These are phyloP conservation scores for Penicillium fuscoglaucum DNA, from an alignment of 2,329 filamentous ascomycete species.

Conservation along the genomic window DNA sequence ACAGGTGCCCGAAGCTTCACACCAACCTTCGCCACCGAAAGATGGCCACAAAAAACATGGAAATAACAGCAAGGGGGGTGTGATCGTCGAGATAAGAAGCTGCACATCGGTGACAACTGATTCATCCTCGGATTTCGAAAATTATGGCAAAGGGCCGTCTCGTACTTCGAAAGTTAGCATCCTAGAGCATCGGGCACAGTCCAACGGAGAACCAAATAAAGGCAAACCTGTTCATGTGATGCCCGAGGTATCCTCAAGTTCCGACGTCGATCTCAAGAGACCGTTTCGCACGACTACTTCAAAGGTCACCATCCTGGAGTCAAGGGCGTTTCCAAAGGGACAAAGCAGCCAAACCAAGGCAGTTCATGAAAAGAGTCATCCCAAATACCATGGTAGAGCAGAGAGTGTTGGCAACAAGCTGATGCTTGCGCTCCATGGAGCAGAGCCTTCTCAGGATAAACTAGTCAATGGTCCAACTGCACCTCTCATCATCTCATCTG, in stretches of 20 bases:
- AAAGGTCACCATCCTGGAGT: slow-evolving; percentile 6
- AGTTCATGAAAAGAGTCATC: background rate
- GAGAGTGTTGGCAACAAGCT: slow-evolving; percentile 7
- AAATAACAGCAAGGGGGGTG: background rate
- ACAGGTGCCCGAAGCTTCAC: background rate
- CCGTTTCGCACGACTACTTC: background rate
- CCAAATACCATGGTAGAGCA: background rate
- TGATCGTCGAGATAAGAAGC: slow-evolving; percentile 17
- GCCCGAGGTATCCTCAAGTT: background rate
- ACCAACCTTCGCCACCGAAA: background rate
- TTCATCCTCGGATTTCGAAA: background rate
- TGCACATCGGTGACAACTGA: background rate
- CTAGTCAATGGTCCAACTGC: background rate
- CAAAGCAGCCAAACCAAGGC: background rate
- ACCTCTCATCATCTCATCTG: slow-evolving; percentile 1
- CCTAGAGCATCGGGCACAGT: slow-evolving; percentile 3
- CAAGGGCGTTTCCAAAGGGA: background rate
- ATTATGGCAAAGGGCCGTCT: background rate
- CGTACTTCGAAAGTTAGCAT: slow-evolving; percentile 8
- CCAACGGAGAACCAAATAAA: background rate
- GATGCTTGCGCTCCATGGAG: slow-evolving; percentile 7
- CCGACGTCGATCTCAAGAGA: background rate
- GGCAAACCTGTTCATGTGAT: background rate
- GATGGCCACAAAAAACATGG: background rate
- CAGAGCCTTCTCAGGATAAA: background rate